A percentile compares a stretch with the other conserved stretches of the same genome.
These are phyloP conservation scores for Solanum chiquidenum DNA, from an alignment of 257 asterid genomes.

Conservation along the genomic window DNA sequence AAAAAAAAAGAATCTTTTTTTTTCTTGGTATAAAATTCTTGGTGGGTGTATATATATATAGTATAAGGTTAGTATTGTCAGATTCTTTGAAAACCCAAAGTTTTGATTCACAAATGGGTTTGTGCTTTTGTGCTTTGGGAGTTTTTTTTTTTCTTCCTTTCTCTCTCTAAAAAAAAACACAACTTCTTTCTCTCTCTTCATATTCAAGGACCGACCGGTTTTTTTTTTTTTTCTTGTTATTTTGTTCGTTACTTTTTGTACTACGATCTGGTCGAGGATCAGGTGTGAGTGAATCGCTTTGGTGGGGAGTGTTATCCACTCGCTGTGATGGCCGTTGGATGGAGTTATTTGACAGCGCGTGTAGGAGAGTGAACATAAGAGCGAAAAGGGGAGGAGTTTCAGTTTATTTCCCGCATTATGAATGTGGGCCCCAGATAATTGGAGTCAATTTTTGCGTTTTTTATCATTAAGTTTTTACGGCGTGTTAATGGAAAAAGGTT, in stretches of 20 bases:
- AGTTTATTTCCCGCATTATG: not conserved
- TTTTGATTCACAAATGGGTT: slow-evolving; percentile 43
- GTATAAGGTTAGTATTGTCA: slow-evolving; percentile 16
- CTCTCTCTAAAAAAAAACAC: slow-evolving; percentile 1
- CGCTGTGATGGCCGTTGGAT: not conserved
- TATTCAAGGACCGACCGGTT: not conserved
- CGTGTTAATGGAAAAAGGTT: not conserved
- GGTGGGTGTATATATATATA: slow-evolving; percentile 16
- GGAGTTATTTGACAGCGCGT: not conserved
- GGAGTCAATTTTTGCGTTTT: not conserved
- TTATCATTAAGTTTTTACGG: not conserved
- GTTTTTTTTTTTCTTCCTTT: not conserved
- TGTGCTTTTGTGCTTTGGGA: slow-evolving; percentile 17
- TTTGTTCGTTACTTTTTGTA: slow-evolving; percentile 9
- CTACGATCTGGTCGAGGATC: slow-evolving; percentile 14
- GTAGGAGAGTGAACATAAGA: not conserved
- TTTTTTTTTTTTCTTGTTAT: not conserved
- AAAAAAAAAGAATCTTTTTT: slow-evolving; percentile 7
- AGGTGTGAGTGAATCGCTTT: not conserved
- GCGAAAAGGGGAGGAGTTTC: not conserved
- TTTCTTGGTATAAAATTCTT: slow-evolving; percentile 22
- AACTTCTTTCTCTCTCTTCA: not conserved
- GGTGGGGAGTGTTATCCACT: not conserved
- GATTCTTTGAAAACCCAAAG: slow-evolving; percentile 22
- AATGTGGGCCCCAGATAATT: not conserved